phyloP scores from a whole-genome alignment of 257 asterid genomes.

The Capsicum baccatum region DNA sequence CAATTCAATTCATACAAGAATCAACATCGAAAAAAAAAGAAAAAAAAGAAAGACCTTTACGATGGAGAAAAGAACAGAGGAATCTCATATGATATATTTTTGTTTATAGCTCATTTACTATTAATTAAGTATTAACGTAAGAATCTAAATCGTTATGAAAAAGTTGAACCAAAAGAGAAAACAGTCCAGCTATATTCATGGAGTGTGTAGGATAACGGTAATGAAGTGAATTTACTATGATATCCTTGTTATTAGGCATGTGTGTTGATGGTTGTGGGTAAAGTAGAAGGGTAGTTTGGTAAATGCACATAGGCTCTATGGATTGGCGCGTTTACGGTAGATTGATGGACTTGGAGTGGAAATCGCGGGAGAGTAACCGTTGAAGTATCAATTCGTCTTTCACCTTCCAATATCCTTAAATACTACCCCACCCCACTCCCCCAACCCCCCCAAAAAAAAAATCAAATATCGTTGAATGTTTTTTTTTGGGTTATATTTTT shows the following conservation, averaged over 20 bases:
- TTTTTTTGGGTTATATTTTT: no score
- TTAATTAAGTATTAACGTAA: neutral
- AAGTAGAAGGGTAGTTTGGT: neutral
- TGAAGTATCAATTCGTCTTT: neutral
- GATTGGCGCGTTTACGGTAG: conserved; percentile 7
- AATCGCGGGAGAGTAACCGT: conserved; percentile 24
- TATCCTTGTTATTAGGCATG: neutral
- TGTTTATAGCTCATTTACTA: neutral
- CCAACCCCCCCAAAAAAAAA: no score
- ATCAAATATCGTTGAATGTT: no score
- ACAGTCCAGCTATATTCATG: neutral
- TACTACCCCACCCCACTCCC: no score
- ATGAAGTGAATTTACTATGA: neutral
- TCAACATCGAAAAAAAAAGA: neutral
- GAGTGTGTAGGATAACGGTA: conserved; percentile 1
- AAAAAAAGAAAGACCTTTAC: neutral
- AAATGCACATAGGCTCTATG: neutral
- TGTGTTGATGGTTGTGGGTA: neutral
- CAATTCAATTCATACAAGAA: neutral
- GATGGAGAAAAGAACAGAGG: neutral
- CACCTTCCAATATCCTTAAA: neutral
- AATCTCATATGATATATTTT: neutral
- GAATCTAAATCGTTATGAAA: neutral
- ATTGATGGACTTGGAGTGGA: neutral
- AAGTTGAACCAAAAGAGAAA: neutral